Base-by-base conservation (phyloP, 148 eudicot species). In the Camellia lanceoleosa region DNA sequence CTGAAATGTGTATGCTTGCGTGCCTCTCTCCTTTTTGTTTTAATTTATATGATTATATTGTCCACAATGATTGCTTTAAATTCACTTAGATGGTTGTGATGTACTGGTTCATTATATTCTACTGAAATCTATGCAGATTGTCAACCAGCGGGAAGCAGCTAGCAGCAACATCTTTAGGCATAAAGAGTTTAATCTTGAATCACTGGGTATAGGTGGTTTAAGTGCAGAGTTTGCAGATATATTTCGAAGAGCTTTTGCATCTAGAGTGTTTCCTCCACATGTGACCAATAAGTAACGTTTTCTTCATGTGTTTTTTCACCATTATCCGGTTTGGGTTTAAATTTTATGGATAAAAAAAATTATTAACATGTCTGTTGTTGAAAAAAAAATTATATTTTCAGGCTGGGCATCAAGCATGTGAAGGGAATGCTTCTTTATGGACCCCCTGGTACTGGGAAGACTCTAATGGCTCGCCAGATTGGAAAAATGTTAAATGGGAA, bases 361-460 rank as follows among this genome's bases (percentile, higher is more conserved):
- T 44, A 14, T 64, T 12, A 2, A 23, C 38, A 30, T n/a, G 46
- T 47, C 11, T 73, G n/a, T 7, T n/a, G 8, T 74, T 75, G 19
- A 41, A 11, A 43, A 13, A 38, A 12, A 13, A 75, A 78, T 68
- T 68, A 75, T 38, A 4, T 15, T 81, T 83, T 68, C 84, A 93
- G 97, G 78, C 80, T 96, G 86, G 99, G 99, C 63, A 94, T 96
- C 83, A 96, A 91, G 83, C 99, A 93, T 83, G 99, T 96, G 67
- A 96, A 96, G 81, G 99, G 99, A 86, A 96, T 96, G 98, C 95
- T 96, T 84, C 98, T 93, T 68, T 90, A 74, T 88, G 99, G 99
- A 56, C 98, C 99, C 74, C 99, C 99, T 90, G 99, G 99, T 70
- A 96, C 99, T 80, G 99, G 99, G 52, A 96, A 96, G 90, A 96